Evolutionary conservation across 2,329 filamentous ascomycete species (phyloP).

Genomic region (Fusarium veterinarium): DNA sequence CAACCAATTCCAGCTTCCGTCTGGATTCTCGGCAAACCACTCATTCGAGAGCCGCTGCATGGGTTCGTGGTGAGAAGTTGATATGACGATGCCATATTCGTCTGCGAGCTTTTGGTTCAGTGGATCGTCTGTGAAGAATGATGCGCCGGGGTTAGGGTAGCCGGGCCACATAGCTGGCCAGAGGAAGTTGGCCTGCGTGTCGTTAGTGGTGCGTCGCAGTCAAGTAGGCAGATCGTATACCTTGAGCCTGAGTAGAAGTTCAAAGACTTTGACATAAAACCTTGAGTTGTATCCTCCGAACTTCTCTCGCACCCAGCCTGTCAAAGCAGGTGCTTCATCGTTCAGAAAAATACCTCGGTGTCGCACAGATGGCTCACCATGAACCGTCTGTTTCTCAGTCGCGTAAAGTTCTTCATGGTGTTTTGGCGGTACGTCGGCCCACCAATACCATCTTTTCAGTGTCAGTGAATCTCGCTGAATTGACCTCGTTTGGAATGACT

Average conservation of each 20-base stretch:
- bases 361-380: slow-evolving; percentile 66
- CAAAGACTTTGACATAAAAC: slow-evolving; percentile 72
- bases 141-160: slow-evolving; percentile 59
- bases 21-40: slow-evolving; percentile 19
- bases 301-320: slow-evolving; percentile 66
- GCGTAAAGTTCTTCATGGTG: slow-evolving; percentile 4
- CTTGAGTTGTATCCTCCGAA: slow-evolving; percentile 63
- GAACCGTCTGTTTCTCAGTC: neutral
- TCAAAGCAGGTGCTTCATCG: slow-evolving; percentile 60
- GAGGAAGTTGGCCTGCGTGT: slow-evolving; percentile 65
- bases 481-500: fast-evolving
- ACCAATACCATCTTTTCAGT: slow-evolving; percentile 32
- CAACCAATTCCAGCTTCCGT: slow-evolving; percentile 34
- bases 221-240: fast-evolving
- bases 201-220: fast-evolving
- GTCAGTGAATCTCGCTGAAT: fast-evolving
- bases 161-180: slow-evolving; percentile 75
- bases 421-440: slow-evolving; percentile 33
- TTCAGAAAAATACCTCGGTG: slow-evolving; percentile 73
- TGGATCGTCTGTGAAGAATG: slow-evolving; percentile 72
- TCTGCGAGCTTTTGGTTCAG: slow-evolving; percentile 69
- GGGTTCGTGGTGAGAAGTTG: slow-evolving; percentile 29
- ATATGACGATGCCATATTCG: slow-evolving; percentile 31
- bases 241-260: slow-evolving; percentile 55
- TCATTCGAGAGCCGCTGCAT: slow-evolving; percentile 35